These are phyloP conservation scores for Cladophialophora bantiana DNA, from an alignment of 2,329 filamentous ascomycete genomes.

Conservation along the genomic window DNA sequence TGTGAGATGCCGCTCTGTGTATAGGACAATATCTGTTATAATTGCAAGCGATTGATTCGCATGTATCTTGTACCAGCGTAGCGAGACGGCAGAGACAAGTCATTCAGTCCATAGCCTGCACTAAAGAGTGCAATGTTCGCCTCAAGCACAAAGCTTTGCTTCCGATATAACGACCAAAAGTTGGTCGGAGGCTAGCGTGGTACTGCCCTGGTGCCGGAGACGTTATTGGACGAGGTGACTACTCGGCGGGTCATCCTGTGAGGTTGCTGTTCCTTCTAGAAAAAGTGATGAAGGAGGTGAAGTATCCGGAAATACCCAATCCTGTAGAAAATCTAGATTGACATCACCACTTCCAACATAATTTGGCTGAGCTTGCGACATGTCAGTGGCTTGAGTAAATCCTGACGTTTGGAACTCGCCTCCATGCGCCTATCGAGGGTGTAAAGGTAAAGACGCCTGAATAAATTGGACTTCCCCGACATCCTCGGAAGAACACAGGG, in stretches of 20 bases:
- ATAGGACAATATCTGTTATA: not conserved
- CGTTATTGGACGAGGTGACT: conserved; percentile 3
- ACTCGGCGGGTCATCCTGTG: not conserved
- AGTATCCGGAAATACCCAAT: not conserved
- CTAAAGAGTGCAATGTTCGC: not conserved
- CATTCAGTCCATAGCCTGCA: not conserved
- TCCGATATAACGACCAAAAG: not conserved
- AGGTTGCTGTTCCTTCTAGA: not conserved
- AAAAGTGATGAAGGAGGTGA: not conserved
- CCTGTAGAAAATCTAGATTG: conserved; percentile 1
- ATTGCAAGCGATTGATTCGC: not conserved
- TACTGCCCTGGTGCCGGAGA: not conserved
- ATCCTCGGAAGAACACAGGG: conserved; percentile 1
- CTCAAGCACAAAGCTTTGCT: conserved; percentile 1
- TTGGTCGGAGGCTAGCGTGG: not conserved
- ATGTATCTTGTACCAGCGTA: conserved; percentile 3
- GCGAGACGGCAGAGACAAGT: not conserved
- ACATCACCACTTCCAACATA: not conserved
- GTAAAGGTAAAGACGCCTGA: not conserved
- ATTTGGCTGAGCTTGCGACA: not conserved
- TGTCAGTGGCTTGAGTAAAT: not conserved
- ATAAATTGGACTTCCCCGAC: not conserved
- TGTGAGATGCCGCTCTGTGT: not conserved
- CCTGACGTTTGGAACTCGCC: not conserved
- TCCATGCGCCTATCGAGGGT: not conserved